Percentiles rank a stretch among this genome's conserved stretches.
Conservation (phyloP, 2,329 filamentous ascomycete genomes). For the Gyromitra esculenta region DNA sequence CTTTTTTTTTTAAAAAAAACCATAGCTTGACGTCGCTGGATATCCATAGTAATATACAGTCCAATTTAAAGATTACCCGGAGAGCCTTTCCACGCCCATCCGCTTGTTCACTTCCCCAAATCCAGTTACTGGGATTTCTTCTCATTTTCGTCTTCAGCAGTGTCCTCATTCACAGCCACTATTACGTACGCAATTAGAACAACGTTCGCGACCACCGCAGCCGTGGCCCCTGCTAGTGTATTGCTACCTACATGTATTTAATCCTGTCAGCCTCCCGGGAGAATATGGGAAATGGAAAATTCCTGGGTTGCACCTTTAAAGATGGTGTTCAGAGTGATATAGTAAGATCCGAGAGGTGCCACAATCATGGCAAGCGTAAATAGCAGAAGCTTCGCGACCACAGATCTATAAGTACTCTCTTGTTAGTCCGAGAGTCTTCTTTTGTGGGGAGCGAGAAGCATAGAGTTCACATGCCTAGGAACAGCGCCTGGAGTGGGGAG, state of each 20-base stretch:
- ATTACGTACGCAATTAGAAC: constrained; percentile 90
- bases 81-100: not conserved
- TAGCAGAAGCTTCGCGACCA: constrained; percentile 87
- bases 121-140: constrained; percentile 62
- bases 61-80: constrained; percentile 12
- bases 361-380: constrained; percentile 94
- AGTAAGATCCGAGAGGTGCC: constrained; percentile 88
- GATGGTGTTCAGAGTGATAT: constrained; percentile 76
- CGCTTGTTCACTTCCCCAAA: not conserved
- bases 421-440: constrained; percentile 24
- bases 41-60: constrained; percentile 32
- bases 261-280: constrained; percentile 24
- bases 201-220: constrained; percentile 89
- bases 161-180: constrained; percentile 89
- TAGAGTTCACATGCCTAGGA: constrained; percentile 72
- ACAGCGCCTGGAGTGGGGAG: constrained; percentile 85
- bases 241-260: constrained; percentile 73
- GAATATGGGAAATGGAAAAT: not conserved
- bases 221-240: constrained; percentile 83
- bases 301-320: constrained; percentile 73
- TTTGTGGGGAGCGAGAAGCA: not conserved
- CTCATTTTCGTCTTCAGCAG: constrained; percentile 66
- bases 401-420: constrained; percentile 68
- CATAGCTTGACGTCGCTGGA: not conserved
- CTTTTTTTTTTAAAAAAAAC: too few species aligned